Evolutionary conservation across 768 basidiomycete genomes (phyloP), one percentile per base, ranked within the genome.

Genomic region (Tricholoma sp.): DNA sequence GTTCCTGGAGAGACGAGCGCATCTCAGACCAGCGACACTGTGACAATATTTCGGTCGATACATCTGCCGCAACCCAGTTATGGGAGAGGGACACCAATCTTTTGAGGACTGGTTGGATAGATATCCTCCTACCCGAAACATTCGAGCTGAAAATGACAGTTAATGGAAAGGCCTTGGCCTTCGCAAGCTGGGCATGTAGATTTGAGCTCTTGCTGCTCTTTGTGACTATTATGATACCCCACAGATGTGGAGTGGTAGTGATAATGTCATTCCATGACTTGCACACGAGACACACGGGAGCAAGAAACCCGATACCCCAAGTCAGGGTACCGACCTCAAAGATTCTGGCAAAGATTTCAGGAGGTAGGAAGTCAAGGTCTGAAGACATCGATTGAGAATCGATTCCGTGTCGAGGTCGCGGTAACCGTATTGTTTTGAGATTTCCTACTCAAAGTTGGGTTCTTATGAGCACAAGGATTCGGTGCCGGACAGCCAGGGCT

Each of bases 61-160:
- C 52, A 0, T 65, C 63, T n/a, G 61, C 65, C 34, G 44, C 57
- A 6, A 70, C 63, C 70, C 72, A 72, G 42, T 70, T 70, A 13
- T 52, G 36, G 1, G 67, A 61, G 3, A 68, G 62, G 1, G 58
- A 29, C 0, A 59, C 18, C 15, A 72, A 61, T 53, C 48, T 42
- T 18, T 52, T 36, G 11, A 58, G 15, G 9, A 54, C 33, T 3
- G 17, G 17, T 18, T 15, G 51, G 13, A 57, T 45, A 39, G 12
- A 20, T 48, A n/a, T n/a, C n/a, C 54, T 36, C 11, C 49, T 42
- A 20, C 17, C 41, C 2, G 7, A 4, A 2, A 18, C 37, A 54
- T 31, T 52, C 20, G 57, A 59, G 33, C 71, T 54, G 3, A 63
- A 62, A 29, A 72, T 42, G 9, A 42, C 41, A 42, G 41, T 39